Evolutionary conservation across 305 asterid species (phyloP).

Genomic region (Solanum hybrid): DNA sequence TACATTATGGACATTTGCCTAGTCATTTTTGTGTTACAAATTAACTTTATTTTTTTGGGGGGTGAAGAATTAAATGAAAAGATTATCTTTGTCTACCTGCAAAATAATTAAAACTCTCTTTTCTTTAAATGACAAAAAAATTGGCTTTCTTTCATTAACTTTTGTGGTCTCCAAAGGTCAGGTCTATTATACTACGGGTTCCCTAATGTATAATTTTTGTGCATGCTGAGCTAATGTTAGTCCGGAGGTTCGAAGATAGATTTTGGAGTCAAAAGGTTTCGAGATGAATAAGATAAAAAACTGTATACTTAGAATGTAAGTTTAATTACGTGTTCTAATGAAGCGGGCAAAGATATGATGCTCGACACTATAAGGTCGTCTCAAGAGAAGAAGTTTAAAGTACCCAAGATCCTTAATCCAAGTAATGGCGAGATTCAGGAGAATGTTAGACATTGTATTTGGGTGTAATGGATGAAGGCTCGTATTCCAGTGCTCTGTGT

Average conservation of each 20-base stretch:
- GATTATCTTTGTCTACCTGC: background rate
- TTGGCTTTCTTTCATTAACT: background rate
- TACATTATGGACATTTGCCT: conserved; percentile 2
- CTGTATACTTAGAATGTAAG: background rate
- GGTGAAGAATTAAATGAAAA: background rate
- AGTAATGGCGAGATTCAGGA: background rate
- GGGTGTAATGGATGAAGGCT: background rate
- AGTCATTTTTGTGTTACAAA: background rate
- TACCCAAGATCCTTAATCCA: no score
- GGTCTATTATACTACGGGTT: background rate
- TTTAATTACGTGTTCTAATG: no score
- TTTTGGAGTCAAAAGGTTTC: no score
- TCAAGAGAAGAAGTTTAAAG: no score
- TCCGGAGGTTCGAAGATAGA: background rate
- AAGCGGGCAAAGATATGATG: no score
- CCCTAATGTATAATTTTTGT: no score
- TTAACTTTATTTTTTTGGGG: background rate
- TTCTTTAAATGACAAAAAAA: background rate
- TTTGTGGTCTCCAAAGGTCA: background rate
- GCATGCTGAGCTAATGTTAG: background rate
- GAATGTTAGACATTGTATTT: background rate
- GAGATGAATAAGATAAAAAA: no score
- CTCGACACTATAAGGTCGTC: no score
- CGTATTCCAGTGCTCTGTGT: background rate
- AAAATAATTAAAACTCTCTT: background rate